Percentiles rank a stretch among this genome's conserved stretches.
Evolutionary conservation across 2,329 filamentous ascomycete species (phyloP).

Genomic region (Sordariomycetes sp.): DNA sequence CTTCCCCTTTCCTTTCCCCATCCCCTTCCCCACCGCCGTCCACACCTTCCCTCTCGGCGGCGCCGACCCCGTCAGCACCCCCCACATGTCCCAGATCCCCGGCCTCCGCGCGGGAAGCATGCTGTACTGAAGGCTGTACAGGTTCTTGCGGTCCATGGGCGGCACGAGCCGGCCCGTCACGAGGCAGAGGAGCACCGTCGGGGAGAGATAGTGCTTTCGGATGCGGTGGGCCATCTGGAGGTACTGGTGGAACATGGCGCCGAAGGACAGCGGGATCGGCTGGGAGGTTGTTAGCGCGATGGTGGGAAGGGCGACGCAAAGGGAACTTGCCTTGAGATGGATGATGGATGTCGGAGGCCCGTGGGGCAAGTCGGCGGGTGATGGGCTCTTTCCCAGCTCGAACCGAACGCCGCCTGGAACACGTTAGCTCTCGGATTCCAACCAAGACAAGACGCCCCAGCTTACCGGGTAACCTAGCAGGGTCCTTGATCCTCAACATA

Average conservation of each 20-base stretch:
- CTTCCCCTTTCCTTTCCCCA: too few species aligned
- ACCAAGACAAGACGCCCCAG: background rate
- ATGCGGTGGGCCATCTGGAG: slow-evolving; percentile 88
- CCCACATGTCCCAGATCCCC: slow-evolving; percentile 78
- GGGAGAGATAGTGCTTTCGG: slow-evolving; percentile 87
- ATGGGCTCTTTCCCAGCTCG: slow-evolving; percentile 63
- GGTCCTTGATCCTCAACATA: slow-evolving; percentile 93
- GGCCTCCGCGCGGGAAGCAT: slow-evolving; percentile 81
- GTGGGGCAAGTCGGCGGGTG: background rate
- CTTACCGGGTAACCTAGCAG: slow-evolving; percentile 65
- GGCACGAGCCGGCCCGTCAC: slow-evolving; percentile 86
- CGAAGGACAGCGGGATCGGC: slow-evolving; percentile 79
- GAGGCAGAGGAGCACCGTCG: slow-evolving; percentile 75
- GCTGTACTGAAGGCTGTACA: slow-evolving; percentile 95
- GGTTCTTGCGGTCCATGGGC: slow-evolving; percentile 83
- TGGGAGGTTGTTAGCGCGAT: slow-evolving; percentile 17
- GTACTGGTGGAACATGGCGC: slow-evolving; percentile 96
- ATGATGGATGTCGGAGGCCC: slow-evolving; percentile 64
- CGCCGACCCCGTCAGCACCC: slow-evolving; percentile 42
- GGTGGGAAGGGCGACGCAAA: background rate
- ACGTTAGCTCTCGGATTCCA: background rate
- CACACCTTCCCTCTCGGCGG: slow-evolving; percentile 16
- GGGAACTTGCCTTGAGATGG: slow-evolving; percentile 56
- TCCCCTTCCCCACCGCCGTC: too few species aligned
- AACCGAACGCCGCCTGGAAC: slow-evolving; percentile 66